Base-by-base conservation (phyloP, 257 asterid genomes). In the Solanum pinnatisectum region DNA sequence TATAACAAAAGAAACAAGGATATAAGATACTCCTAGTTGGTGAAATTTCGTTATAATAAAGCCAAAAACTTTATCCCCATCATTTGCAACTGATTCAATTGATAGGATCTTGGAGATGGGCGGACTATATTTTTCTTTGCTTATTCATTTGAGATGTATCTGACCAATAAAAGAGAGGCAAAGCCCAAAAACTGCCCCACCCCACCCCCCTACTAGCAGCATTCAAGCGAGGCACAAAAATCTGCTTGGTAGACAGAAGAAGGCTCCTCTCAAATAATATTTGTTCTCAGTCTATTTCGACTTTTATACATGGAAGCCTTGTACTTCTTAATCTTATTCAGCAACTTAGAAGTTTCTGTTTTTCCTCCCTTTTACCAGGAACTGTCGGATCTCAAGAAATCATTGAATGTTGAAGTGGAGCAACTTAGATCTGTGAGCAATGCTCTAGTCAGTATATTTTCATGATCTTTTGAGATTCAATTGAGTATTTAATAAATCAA, bases 351-450 rank as follows among this genome's bases (percentile, higher is more conserved):
- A 25, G 39, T 42, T 79, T 25, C 4, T 79, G 1, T 14, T n/a
- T 49, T 79, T 42, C 7, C 12, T 18, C 13, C 32, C n/a, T 79
- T 79, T 25, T 42, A 44, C 56, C 92, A 97, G 99, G 99, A 96
- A 92, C 94, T 97, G 89, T 91, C 95, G 8, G 96, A 92, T 10
- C 98, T 97, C 30, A 97, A 96, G 90, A 89, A 90, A 83, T 92
- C 98, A 18, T 90, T 97, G 42, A 93, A 93, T 73, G 91, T 93
- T 37, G 99, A 97, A 91, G 98, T 94, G 84, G 98, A 95, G n/a
- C 94, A 95, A 91, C 96, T 97, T 46, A 95, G 98, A 93, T 83
- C 96, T 39, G 99, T 97, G 88, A 93, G 99, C 87, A n/a, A 11
- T 85, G 56, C 60, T 84, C 63, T 73, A 30, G 14, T 68, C 84